Evolutionary conservation across 306 rosid species (phyloP).

Genomic region (Begonia fuchsioides): DNA sequence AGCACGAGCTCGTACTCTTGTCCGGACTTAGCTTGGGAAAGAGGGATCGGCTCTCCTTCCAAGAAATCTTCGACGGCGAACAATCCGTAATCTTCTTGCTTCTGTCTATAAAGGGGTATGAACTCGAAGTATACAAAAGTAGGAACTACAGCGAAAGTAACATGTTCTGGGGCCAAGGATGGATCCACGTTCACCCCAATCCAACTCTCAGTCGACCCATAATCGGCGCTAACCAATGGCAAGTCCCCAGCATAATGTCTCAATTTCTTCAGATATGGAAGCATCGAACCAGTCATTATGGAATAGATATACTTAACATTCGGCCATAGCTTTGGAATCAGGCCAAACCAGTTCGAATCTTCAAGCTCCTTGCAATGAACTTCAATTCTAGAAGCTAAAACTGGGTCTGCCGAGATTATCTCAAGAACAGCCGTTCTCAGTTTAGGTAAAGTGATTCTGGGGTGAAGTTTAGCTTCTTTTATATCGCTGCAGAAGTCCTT

Average conservation of each 20-base stretch:
- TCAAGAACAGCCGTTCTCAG: constrained; percentile 40
- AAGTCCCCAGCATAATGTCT: constrained; percentile 59
- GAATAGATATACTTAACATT: constrained; percentile 75
- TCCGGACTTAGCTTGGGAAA: constrained; percentile 56
- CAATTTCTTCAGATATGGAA: constrained; percentile 59
- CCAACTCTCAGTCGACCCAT: constrained; percentile 99
- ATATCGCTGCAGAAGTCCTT: constrained; percentile 47
- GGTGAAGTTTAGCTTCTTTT: constrained; percentile 25
- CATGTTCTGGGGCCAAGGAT: constrained; percentile 51
- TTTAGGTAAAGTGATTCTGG: constrained; percentile 27
- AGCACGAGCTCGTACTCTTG: constrained; percentile 78
- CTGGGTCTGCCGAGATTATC: constrained; percentile 34
- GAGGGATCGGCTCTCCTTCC: constrained; percentile 69
- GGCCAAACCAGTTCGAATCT: constrained; percentile 39
- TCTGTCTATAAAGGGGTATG: constrained; percentile 51
- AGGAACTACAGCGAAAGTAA: constrained; percentile 69
- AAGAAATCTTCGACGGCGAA: constrained; percentile 35
- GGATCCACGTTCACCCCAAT: constrained; percentile 87
- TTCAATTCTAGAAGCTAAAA: constrained; percentile 35
- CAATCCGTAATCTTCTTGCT: constrained; percentile 9
- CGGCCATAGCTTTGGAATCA: constrained; percentile 72
- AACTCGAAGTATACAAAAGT: constrained; percentile 89
- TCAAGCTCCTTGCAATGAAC: constrained; percentile 33
- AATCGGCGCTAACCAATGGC: constrained; percentile 79
- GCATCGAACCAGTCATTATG: constrained; percentile 92